Evolutionary conservation across 768 basidiomycete genomes (phyloP).

Genomic region (Inosperma sp.): DNA sequence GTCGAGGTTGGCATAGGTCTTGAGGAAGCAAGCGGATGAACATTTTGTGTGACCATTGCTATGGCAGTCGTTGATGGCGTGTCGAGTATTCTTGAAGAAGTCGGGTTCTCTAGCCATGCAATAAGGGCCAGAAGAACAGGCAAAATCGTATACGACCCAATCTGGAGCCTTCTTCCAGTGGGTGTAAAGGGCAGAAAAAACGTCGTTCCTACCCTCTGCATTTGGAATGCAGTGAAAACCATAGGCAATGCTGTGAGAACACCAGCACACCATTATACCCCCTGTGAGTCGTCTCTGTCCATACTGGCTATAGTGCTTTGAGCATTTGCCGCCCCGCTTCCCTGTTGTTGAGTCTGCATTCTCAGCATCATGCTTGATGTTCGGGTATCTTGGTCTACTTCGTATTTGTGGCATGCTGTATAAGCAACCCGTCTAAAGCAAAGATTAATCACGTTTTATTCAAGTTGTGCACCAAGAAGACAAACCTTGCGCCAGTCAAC

Average conservation of each 20-base stretch:
- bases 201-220: slow-evolving; percentile 35
- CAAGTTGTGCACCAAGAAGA: no score
- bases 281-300: no score
- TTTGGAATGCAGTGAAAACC: slow-evolving; percentile 33
- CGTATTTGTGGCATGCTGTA: slow-evolving; percentile 30
- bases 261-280: no score
- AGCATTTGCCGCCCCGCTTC: slow-evolving; percentile 21
- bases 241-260: slow-evolving; percentile 28
- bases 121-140: no score
- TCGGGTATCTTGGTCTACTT: no score
- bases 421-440: slow-evolving; percentile 24
- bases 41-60: slow-evolving; percentile 26
- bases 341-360: slow-evolving; percentile 12
- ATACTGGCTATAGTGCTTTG: no score
- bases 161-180: slow-evolving; percentile 26
- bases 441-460: neutral
- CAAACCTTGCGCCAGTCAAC: no score
- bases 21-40: slow-evolving; percentile 22
- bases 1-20: slow-evolving; percentile 21
- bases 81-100: no score
- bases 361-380: slow-evolving; percentile 20
- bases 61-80: slow-evolving; percentile 28
- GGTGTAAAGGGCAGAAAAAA: no score
- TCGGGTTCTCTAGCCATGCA: no score
- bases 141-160: no score